A percentile compares a stretch with the other conserved stretches of the same genome.
These are phyloP conservation scores for Fallopia convolvulus DNA, from an alignment of 148 eudicot genomes.

Conservation along the genomic window DNA sequence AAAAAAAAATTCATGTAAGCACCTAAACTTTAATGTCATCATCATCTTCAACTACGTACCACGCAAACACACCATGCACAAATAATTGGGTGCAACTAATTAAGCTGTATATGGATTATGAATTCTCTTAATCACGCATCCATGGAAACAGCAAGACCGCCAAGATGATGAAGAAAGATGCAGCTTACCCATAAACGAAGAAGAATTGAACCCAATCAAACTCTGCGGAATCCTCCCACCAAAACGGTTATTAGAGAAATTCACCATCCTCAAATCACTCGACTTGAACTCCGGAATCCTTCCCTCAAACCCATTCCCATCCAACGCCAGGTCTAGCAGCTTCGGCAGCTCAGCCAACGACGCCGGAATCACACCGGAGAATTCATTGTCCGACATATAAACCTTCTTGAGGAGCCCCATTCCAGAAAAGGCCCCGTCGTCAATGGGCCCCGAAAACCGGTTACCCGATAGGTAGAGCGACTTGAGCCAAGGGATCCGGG, in stretches of 20 bases:
- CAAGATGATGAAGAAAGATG: neutral
- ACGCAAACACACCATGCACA: neutral
- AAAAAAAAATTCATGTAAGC: too few relatives aligned
- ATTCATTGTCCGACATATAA: slow-evolving; percentile 38
- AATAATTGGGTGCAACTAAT: neutral
- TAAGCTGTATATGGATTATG: neutral
- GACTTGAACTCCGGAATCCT: slow-evolving; percentile 42
- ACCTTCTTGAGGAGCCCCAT: slow-evolving; percentile 48
- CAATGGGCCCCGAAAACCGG: slow-evolving; percentile 46
- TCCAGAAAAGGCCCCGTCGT: slow-evolving; percentile 29
- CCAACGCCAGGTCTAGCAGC: slow-evolving; percentile 39
- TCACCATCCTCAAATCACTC: slow-evolving; percentile 17
- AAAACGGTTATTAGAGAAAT: slow-evolving; percentile 40
- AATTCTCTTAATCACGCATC: neutral
- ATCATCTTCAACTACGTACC: neutral
- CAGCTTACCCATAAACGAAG: slow-evolving; percentile 42
- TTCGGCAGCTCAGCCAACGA: slow-evolving; percentile 36
- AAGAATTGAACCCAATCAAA: slow-evolving; percentile 24
- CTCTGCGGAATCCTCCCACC: slow-evolving; percentile 45
- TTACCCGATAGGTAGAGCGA: slow-evolving; percentile 42
- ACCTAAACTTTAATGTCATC: too few relatives aligned
- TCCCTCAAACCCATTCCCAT: slow-evolving; percentile 50
- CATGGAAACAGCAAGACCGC: neutral
- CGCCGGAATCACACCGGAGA: slow-evolving; percentile 37
- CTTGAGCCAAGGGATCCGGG: slow-evolving; percentile 29